Conservation (phyloP, 2,329 filamentous ascomycete species). For the Colletotrichum scovillei region DNA sequence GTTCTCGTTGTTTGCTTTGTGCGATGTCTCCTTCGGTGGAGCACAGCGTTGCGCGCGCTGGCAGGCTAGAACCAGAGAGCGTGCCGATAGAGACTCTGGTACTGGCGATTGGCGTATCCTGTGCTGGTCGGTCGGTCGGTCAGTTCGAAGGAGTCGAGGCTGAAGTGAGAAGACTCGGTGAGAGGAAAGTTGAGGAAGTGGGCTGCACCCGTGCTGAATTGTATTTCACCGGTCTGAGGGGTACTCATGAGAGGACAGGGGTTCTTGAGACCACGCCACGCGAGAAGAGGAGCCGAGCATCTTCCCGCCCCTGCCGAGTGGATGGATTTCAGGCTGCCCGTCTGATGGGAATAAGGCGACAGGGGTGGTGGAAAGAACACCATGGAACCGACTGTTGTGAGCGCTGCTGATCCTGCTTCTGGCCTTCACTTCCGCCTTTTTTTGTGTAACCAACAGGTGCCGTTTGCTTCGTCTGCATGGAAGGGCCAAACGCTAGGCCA, state of each 20-base stretch:
- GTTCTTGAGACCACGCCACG: slow-evolving; percentile 38
- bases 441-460: slow-evolving; percentile 30
- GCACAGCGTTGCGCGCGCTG: slow-evolving; percentile 31
- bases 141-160: slow-evolving; percentile 43
- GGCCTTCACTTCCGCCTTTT: slow-evolving; percentile 1
- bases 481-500: not conserved
- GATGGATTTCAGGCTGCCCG: slow-evolving; percentile 35
- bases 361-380: slow-evolving; percentile 22
- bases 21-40: slow-evolving; percentile 35
- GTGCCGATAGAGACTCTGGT: slow-evolving; percentile 35
- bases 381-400: slow-evolving; percentile 30
- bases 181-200: slow-evolving; percentile 47
- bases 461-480: slow-evolving; percentile 22
- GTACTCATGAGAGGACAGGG: slow-evolving; percentile 48
- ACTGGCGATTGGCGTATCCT: slow-evolving; percentile 35
- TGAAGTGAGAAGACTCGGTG: slow-evolving; percentile 54
- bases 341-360: slow-evolving; percentile 32
- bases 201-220: slow-evolving; percentile 50
- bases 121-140: slow-evolving; percentile 36
- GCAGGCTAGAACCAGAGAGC: slow-evolving; percentile 31
- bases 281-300: slow-evolving; percentile 37
- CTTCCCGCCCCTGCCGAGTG: slow-evolving; percentile 36
- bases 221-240: slow-evolving; percentile 56
- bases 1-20: slow-evolving; percentile 28
- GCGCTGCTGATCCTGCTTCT: slow-evolving; percentile 33